Evolutionary conservation across 805 yeast genomes (phyloP).

Genomic region (Ogataea ramenticola): DNA sequence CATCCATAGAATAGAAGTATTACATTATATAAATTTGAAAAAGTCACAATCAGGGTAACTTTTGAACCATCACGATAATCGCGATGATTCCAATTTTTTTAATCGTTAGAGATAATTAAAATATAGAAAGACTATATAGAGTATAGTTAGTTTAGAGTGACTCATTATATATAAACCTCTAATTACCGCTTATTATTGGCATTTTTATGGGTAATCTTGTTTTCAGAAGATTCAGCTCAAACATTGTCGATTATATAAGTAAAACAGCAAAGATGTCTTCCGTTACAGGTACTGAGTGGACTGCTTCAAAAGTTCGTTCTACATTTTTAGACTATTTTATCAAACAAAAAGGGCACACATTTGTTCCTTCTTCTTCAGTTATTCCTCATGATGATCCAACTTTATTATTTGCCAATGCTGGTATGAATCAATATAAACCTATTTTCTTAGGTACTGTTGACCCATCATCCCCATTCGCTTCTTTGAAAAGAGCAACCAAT

Average conservation of each 20-base stretch:
- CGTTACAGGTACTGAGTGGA: constrained; percentile 29
- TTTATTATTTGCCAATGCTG: constrained; percentile 93
- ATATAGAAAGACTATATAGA: too few species aligned
- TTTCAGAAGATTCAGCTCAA: neutral
- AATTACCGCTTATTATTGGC: too few species aligned
- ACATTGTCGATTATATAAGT: neutral
- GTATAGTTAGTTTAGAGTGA: too few species aligned
- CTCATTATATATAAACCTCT: too few species aligned
- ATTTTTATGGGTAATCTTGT: neutral
- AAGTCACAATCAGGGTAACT: too few species aligned
- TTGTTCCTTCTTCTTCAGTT: constrained; percentile 88
- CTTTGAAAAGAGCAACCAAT: constrained; percentile 82
- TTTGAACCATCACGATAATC: too few species aligned
- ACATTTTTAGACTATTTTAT: constrained; percentile 79
- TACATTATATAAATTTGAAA: too few species aligned
- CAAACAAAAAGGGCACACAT: constrained; percentile 59
- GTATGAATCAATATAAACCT: constrained; percentile 99
- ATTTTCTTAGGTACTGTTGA: constrained; percentile 96
- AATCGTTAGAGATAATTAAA: too few species aligned
- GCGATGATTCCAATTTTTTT: too few species aligned
- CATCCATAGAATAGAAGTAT: too few species aligned
- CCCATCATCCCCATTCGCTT: constrained; percentile 82
- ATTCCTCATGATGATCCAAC: constrained; percentile 98
- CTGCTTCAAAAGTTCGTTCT: constrained; percentile 51
- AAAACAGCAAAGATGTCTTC: constrained; percentile 5